A percentile compares a stretch with the other conserved stretches of the same genome.
These are phyloP conservation scores for Chaetomium cochliodes DNA, from an alignment of 495 filamentous ascomycete genomes.

Conservation along the genomic window DNA sequence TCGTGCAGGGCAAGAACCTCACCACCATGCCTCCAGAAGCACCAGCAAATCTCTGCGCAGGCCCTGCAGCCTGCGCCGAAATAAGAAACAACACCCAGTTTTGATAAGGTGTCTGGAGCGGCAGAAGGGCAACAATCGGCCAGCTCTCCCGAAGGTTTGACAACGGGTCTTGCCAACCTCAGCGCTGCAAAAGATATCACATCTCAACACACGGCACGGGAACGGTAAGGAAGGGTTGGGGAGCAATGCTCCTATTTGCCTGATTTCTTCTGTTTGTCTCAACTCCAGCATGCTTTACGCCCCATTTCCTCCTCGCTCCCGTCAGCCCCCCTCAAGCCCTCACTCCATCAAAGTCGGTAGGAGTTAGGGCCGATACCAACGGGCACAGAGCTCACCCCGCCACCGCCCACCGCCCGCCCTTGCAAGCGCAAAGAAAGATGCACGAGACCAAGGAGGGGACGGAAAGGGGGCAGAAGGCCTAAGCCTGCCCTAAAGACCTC, in stretches of 20 bases:
- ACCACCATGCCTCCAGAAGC: too few relatives aligned
- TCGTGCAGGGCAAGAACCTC: too few relatives aligned
- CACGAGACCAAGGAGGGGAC: too few relatives aligned
- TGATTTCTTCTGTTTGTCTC: neutral
- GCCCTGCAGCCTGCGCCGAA: too few relatives aligned
- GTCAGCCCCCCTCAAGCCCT: neutral
- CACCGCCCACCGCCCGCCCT: neutral
- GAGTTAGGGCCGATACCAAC: neutral
- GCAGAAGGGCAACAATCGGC: too few relatives aligned
- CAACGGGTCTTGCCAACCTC: too few relatives aligned
- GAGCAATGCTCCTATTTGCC: conserved; percentile 17
- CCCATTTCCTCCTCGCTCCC: too few relatives aligned
- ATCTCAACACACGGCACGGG: neutral
- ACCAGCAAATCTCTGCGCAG: too few relatives aligned
- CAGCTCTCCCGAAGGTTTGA: too few relatives aligned
- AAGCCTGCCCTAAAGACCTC: neutral
- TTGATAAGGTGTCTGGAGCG: neutral
- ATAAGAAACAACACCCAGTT: neutral
- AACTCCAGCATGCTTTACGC: too few relatives aligned
- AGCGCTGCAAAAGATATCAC: neutral
- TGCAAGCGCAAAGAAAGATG: neutral
- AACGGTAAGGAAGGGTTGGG: neutral
- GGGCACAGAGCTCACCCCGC: neutral
- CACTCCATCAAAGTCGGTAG: neutral
- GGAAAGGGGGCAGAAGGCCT: neutral